These are phyloP conservation scores for Ophiostoma australiae DNA, from an alignment of 2,329 filamentous ascomycete species.

Conservation along the genomic window DNA sequence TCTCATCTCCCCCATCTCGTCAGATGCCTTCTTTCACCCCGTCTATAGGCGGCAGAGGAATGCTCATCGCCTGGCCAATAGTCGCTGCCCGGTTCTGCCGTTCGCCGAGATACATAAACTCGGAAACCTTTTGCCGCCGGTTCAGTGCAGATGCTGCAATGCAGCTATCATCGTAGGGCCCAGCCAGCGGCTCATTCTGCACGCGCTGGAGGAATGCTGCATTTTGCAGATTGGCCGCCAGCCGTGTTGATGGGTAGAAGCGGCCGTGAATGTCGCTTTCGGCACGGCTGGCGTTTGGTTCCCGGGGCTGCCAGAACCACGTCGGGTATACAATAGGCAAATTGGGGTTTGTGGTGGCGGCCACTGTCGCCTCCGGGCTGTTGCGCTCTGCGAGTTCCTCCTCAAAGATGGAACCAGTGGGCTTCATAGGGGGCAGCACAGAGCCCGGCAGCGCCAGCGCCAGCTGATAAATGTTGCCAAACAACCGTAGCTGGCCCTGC, in stretches of 20 bases:
- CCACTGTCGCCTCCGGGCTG: slow-evolving; percentile 25
- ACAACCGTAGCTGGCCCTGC: slow-evolving; percentile 29
- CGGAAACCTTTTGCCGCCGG: slow-evolving; percentile 43
- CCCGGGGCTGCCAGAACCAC: slow-evolving; percentile 35
- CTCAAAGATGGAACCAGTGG: slow-evolving; percentile 28
- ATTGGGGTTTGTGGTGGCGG: slow-evolving; percentile 31
- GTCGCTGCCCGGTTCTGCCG: slow-evolving; percentile 41
- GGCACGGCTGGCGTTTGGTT: slow-evolving; percentile 30
- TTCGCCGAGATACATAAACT: slow-evolving; percentile 42
- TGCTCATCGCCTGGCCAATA: slow-evolving; percentile 41
- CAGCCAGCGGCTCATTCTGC: slow-evolving; percentile 26
- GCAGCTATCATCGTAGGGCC: slow-evolving; percentile 28
- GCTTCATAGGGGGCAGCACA: slow-evolving; percentile 20
- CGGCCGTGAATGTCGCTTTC: slow-evolving; percentile 49
- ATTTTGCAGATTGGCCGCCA: slow-evolving; percentile 46
- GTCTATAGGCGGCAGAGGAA: slow-evolving; percentile 33
- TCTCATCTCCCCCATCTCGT: neutral
- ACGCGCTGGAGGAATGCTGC: slow-evolving; percentile 27
- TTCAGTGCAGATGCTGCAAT: slow-evolving; percentile 46
- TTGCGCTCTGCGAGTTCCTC: slow-evolving; percentile 31
- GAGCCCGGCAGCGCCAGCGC: slow-evolving; percentile 20
- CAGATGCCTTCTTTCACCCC: neutral
- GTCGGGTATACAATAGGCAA: neutral
- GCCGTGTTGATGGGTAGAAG: slow-evolving; percentile 53
- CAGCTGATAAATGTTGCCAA: slow-evolving; percentile 33